Conservation (phyloP, 140 eudicot species). For the Stevia rebaudiana region DNA sequence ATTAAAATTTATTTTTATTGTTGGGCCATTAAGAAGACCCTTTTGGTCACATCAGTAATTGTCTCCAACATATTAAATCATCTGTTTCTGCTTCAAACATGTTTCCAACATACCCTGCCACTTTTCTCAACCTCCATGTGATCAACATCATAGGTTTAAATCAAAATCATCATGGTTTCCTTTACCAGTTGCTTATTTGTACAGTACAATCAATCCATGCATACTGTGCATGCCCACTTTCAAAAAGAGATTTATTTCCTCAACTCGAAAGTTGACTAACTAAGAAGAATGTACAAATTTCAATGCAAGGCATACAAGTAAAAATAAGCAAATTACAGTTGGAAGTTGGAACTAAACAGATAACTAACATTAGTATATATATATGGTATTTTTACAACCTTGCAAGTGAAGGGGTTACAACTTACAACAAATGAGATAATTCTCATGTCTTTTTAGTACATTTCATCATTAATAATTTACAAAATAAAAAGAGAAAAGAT, state of each 20-base stretch:
- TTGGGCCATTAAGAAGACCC: constrained; percentile 1
- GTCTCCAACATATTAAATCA: constrained; percentile 29
- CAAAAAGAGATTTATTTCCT: not conserved
- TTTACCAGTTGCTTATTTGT: not conserved
- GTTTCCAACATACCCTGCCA: constrained; percentile 26
- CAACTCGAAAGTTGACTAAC: constrained; percentile 1
- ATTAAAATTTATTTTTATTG: not conserved
- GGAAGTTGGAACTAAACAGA: constrained; percentile 18
- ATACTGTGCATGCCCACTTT: not conserved
- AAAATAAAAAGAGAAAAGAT: constrained; percentile 16
- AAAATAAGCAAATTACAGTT: not conserved
- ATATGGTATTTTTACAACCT: constrained; percentile 46
- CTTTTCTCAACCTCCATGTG: constrained; percentile 19
- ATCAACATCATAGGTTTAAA: constrained; percentile 11
- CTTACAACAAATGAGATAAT: constrained; percentile 22
- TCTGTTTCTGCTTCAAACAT: constrained; percentile 32
- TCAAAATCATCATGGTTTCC: constrained; percentile 13
- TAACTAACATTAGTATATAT: constrained; percentile 22
- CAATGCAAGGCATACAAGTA: not conserved
- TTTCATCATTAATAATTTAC: constrained; percentile 43
- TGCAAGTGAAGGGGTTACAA: constrained; percentile 45
- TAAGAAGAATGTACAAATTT: not conserved
- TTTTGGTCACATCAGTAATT: constrained; percentile 25
- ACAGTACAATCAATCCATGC: constrained; percentile 12
- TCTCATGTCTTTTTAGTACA: constrained; percentile 33